These are phyloP conservation scores for Seminavis robusta DNA, from an alignment of 108 stramenopile species.

Conservation along the genomic window DNA sequence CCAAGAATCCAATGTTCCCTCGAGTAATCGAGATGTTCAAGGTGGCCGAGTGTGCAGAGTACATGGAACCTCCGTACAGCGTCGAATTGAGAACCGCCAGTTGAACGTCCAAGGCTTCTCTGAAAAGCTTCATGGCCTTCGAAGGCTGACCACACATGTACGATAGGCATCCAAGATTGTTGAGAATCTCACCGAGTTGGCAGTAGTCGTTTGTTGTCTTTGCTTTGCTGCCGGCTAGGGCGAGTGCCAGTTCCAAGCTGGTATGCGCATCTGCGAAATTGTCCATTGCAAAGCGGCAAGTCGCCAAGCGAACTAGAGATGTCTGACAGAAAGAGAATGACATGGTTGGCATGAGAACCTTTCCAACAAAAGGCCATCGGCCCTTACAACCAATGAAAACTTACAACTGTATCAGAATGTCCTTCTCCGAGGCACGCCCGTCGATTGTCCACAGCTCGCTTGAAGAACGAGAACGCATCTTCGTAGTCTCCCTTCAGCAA, in stretches of 20 bases:
- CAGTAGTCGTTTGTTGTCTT: constrained; percentile 24
- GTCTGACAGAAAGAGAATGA: constrained; percentile 18
- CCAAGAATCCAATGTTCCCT: constrained; percentile 44
- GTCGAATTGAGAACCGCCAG: constrained; percentile 19
- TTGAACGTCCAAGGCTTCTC: constrained; percentile 39
- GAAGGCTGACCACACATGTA: constrained; percentile 27
- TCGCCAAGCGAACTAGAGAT: constrained; percentile 27
- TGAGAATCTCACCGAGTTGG: constrained; percentile 44
- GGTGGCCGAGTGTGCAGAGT: constrained; percentile 23
- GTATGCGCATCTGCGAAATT: constrained; percentile 26
- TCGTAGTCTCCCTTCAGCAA: constrained; percentile 35
- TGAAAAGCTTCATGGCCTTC: constrained; percentile 25
- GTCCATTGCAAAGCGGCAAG: constrained; percentile 39
- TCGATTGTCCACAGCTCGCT: constrained; percentile 26
- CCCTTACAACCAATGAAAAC: constrained; percentile 5
- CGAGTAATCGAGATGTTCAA: constrained; percentile 40
- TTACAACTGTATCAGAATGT: constrained; percentile 35
- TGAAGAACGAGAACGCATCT: constrained; percentile 35
- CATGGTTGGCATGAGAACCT: neutral
- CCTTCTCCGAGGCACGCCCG: constrained; percentile 17
- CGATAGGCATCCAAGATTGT: constrained; percentile 49
- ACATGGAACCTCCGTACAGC: constrained; percentile 29
- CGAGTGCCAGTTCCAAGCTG: constrained; percentile 24
- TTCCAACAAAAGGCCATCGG: neutral
- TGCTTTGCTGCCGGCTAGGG: constrained; percentile 7